A percentile compares a stretch with the other conserved stretches of the same genome.
Conservation (phyloP, 805 yeast species). For the Spathaspora gorwiae region DNA sequence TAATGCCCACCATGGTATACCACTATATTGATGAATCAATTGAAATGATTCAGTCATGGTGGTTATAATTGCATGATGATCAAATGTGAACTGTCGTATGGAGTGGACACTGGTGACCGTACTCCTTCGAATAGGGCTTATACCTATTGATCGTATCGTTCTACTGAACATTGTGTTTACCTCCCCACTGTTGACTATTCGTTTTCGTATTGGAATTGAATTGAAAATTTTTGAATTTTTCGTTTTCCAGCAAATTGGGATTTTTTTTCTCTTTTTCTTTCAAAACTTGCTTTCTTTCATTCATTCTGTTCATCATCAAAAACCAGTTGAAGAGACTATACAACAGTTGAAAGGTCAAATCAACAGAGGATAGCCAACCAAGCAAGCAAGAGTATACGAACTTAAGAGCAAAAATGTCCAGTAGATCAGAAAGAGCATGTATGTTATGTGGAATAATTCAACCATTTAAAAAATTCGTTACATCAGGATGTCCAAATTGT, state of each 20-base stretch:
- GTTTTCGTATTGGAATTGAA: too few relatives aligned
- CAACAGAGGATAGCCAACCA: too few relatives aligned
- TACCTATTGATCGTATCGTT: neutral
- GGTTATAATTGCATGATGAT: constrained; percentile 27
- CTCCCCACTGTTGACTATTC: too few relatives aligned
- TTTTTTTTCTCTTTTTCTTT: too few relatives aligned
- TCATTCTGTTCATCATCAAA: too few relatives aligned
- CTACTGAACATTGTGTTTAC: too few relatives aligned
- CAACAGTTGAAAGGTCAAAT: too few relatives aligned
- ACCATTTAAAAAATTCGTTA: constrained; percentile 66
- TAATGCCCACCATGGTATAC: constrained; percentile 78
- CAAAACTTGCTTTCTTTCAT: too few relatives aligned
- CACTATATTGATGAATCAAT: constrained; percentile 48
- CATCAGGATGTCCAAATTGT: constrained; percentile 94
- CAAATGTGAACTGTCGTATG: constrained; percentile 22
- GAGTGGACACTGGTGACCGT: neutral
- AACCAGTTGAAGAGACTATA: too few relatives aligned
- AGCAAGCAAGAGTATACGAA: too few relatives aligned
- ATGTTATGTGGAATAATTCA: constrained; percentile 95
- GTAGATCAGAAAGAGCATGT: constrained; percentile 85
- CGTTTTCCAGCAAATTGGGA: too few relatives aligned
- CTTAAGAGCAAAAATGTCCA: constrained; percentile 41
- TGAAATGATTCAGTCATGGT: constrained; percentile 39
- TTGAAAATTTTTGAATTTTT: too few relatives aligned
- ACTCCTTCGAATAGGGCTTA: neutral